A percentile compares a stretch with the other conserved stretches of the same genome.
These are phyloP conservation scores for Acanthamoeba castellanii DNA, from an alignment of 208 protist genomes.

Conservation along the genomic window DNA sequence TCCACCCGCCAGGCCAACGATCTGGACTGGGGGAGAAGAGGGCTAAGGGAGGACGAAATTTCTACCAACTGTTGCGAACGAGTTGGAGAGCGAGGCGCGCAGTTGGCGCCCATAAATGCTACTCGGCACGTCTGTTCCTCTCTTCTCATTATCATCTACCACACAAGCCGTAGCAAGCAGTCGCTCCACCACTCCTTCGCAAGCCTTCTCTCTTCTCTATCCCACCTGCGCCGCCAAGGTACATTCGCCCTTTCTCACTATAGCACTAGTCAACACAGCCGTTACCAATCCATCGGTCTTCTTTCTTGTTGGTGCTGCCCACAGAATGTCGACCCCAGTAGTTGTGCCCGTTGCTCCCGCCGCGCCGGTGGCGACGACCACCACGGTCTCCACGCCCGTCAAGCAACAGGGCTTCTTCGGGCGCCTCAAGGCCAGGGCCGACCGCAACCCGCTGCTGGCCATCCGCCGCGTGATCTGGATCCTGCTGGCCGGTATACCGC, in stretches of 20 bases:
- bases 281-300: too few species aligned
- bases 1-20: background rate
- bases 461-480: slow-evolving; percentile 27
- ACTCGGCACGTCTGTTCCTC: background rate
- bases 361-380: background rate
- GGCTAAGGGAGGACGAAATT: background rate
- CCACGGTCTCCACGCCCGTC: background rate
- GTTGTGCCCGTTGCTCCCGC: background rate
- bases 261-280: too few species aligned
- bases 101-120: background rate
- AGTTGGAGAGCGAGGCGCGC: too few species aligned
- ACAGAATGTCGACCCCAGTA: background rate
- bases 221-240: background rate
- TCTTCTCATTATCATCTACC: background rate
- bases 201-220: background rate
- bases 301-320: background rate
- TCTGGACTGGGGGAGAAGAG: background rate
- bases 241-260: background rate
- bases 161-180: too few species aligned
- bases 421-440: background rate
- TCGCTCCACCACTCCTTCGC: background rate
- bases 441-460: background rate
- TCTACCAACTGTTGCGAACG: background rate
- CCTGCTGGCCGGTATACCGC: slow-evolving; percentile 1
- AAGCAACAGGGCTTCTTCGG: background rate